phyloP scores from a whole-genome alignment of 345 rosid species.

The Rhizophora mangle region DNA sequence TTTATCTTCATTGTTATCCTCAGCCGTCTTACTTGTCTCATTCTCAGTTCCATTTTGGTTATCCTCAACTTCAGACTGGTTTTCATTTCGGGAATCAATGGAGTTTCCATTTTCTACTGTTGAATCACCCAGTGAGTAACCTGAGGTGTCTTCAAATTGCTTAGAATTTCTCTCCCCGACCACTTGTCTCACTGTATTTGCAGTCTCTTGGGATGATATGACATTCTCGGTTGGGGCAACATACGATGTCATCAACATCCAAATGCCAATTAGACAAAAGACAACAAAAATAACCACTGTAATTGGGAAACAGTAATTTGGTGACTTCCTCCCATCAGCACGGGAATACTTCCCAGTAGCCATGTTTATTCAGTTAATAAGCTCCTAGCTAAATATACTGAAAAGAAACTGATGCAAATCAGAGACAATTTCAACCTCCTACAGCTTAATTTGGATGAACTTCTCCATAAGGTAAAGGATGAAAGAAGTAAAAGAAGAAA shows the following conservation, averaged over 20 bases:
- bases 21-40: slow-evolving; percentile 5
- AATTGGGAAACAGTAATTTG: neutral
- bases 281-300: neutral
- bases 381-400: neutral
- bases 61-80: slow-evolving; percentile 16
- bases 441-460: neutral
- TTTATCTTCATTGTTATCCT: slow-evolving; percentile 12
- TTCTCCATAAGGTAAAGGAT: no score
- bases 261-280: slow-evolving; percentile 1
- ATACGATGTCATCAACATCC: neutral
- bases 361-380: neutral
- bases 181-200: neutral
- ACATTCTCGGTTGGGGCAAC: neutral
- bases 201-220: neutral
- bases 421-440: neutral
- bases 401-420: neutral
- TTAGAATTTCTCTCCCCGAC: neutral
- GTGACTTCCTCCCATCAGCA: slow-evolving; percentile 10
- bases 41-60: slow-evolving; percentile 18
- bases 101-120: neutral
- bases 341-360: slow-evolving; percentile 20
- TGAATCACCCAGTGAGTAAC: neutral
- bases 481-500: no score
- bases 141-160: slow-evolving; percentile 3
- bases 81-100: slow-evolving; percentile 6